Evolutionary conservation across 768 basidiomycete species (phyloP), one percentile per base, ranked within the genome.

Genomic region (Xerocomus potaroensis): DNA sequence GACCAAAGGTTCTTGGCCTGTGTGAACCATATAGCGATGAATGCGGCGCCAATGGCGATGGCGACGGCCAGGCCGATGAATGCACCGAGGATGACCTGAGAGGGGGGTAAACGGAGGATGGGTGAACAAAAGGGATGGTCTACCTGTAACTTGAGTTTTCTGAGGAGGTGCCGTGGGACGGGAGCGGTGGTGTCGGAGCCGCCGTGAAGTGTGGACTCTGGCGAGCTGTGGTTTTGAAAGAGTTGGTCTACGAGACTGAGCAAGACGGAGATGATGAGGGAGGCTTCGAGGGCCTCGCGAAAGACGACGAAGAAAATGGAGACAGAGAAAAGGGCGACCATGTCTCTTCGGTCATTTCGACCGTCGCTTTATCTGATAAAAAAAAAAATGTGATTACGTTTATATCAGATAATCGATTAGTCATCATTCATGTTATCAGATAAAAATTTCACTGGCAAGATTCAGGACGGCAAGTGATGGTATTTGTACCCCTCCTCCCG

Each of bases 241-340:
- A 93, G 80, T 55, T 94, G 91, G 59, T 95, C 83, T n/a, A 90
- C 87, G 50, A 97, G 82, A 53, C 88, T 83, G 43, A 95, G 84
- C 39, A 98, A 79, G 47, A 95, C 91, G 6, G 91, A 88, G 64
- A 96, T 70, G 75, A 98, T 91, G 72, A 97, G 87, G 34, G 81
- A 82, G 4, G 91, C 88, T 73, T 96, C 93, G 53, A 96, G 77
- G 5, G 91, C 87, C 77, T 96, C 93, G 62, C 93, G 81, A 67
- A 95, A 92, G 70, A 94, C 83, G 70, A 96, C 92, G 78, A 97
- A 92, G 75, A 93, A 96, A 56, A 97, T 91, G 60, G 91, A 83
- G 46, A 94, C 78, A 48, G 87, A 89, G 70, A 96, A 96, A 45
- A 93, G 70, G 60, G 81, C 78, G 51, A 34, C 24, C 43, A 44